Evolutionary conservation across 202 grass and related monocot species (phyloP).

Genomic region (Schoenoplectus tabernaemontani): DNA sequence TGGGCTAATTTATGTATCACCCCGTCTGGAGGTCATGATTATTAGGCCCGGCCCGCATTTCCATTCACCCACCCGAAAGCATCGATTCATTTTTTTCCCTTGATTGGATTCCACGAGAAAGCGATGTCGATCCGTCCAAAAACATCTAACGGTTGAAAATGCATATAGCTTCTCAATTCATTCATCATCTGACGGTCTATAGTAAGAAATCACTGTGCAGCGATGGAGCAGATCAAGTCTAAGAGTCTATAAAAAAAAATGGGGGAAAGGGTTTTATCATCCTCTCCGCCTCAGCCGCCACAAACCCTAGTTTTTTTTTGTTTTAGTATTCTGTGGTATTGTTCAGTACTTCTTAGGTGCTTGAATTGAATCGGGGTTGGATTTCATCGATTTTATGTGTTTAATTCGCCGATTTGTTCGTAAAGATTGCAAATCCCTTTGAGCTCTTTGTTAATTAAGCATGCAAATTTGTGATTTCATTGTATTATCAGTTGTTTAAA

Average conservation of each 20-base stretch:
- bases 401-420: too few species aligned
- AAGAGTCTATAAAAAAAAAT: not conserved
- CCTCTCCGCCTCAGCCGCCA: not conserved
- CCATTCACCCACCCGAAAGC: too few species aligned
- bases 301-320: not conserved
- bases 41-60: not conserved
- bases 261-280: not conserved
- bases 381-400: too few species aligned
- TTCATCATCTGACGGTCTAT: not conserved
- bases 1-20: not conserved
- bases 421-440: too few species aligned
- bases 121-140: not conserved
- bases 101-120: not conserved
- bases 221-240: not conserved
- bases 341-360: not conserved
- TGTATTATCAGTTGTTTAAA: not conserved
- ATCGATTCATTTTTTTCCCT: too few species aligned
- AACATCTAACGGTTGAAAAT: not conserved
- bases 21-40: not conserved
- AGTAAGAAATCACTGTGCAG: not conserved
- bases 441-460: too few species aligned
- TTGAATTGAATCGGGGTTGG: not conserved
- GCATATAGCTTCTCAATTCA: not conserved
- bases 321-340: not conserved
- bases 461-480: not conserved